Conservation (phyloP, 208 protist species). For the Blechomonas ayalai region DNA sequence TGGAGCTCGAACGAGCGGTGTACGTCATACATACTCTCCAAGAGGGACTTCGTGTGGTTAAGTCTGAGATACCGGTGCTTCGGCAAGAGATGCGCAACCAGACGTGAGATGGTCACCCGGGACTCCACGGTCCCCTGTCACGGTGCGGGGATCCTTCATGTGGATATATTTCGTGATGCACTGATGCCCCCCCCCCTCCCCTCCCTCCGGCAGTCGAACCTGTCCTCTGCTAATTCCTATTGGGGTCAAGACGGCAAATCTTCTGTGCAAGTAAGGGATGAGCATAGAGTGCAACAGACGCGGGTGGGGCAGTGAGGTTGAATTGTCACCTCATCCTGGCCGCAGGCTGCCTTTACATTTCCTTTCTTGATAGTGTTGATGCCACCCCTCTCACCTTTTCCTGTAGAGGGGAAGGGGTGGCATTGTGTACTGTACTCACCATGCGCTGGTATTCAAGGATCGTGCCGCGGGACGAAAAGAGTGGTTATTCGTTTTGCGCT, state of each 20-base stretch:
- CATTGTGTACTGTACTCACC: too few relatives aligned
- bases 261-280: too few relatives aligned
- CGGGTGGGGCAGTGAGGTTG: too few relatives aligned
- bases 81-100: slow-evolving; percentile 1
- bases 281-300: too few relatives aligned
- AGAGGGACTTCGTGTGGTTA: slow-evolving; percentile 39
- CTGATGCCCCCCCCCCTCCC: neutral
- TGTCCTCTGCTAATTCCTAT: slow-evolving; percentile 2
- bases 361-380: neutral
- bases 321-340: too few relatives aligned
- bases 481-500: too few relatives aligned
- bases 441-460: too few relatives aligned
- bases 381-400: neutral
- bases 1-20: slow-evolving; percentile 27
- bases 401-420: neutral
- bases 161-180: neutral
- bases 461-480: too few relatives aligned
- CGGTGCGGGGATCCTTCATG: slow-evolving; percentile 1
- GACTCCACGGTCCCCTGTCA: too few relatives aligned
- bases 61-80: slow-evolving; percentile 31
- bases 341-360: neutral
- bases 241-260: too few relatives aligned
- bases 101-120: neutral
- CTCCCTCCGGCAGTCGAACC: neutral
- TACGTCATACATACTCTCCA: slow-evolving; percentile 41